Evolutionary conservation across 2,329 filamentous ascomycete species (phyloP).

Genomic region (Trichoderma harzianum): DNA sequence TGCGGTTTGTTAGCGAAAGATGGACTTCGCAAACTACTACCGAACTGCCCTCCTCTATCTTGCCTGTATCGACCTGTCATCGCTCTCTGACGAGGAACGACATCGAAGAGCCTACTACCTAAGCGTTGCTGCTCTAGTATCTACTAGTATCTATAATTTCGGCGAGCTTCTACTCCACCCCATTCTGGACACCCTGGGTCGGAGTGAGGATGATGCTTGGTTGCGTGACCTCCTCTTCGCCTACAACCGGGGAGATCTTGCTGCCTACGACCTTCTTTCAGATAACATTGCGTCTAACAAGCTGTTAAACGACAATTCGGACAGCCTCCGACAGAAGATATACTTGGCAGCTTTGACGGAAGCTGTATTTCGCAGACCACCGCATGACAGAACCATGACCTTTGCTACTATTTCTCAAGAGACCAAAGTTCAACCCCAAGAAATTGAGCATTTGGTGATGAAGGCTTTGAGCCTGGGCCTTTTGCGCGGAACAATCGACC

Average conservation of each 20-base stretch:
- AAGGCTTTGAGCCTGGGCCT: constrained; percentile 94
- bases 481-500: constrained; percentile 88
- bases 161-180: constrained; percentile 97
- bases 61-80: constrained; percentile 83
- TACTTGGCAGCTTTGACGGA: constrained; percentile 95
- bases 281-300: constrained; percentile 77
- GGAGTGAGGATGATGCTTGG: constrained; percentile 75
- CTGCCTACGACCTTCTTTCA: constrained; percentile 78
- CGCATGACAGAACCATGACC: constrained; percentile 91
- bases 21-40: constrained; percentile 95
- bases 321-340: constrained; percentile 94
- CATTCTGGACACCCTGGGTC: constrained; percentile 77
- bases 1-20: constrained; percentile 53
- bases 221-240: constrained; percentile 93
- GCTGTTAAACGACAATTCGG: constrained; percentile 73
- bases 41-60: constrained; percentile 96
- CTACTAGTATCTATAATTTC: constrained; percentile 97
- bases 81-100: constrained; percentile 71
- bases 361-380: constrained; percentile 90
- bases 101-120: constrained; percentile 86
- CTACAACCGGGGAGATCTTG: constrained; percentile 93
- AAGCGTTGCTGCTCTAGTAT: constrained; percentile 86
- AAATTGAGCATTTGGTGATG: constrained; percentile 99
- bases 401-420: constrained; percentile 85
- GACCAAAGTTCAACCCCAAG: constrained; percentile 84